These are phyloP conservation scores for Spongispora temasekensis DNA, from an alignment of 1,284 basidiomycete species.

Conservation along the genomic window DNA sequence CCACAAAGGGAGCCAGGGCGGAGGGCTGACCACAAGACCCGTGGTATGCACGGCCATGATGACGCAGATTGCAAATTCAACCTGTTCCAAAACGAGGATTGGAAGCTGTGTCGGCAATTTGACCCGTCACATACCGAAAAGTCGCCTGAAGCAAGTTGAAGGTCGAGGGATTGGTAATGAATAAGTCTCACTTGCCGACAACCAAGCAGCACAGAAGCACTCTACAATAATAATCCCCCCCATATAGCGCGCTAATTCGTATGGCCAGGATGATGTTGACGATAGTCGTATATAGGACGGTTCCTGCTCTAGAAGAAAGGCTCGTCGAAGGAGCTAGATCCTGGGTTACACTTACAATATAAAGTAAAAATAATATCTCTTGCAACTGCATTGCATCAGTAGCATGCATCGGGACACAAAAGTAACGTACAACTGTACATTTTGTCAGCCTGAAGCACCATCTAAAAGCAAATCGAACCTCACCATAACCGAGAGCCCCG, in stretches of 20 bases:
- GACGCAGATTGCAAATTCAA: constrained; percentile 17
- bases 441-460: background rate
- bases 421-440: constrained; percentile 19
- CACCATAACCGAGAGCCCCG: constrained; percentile 18
- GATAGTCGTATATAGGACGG: constrained; percentile 17
- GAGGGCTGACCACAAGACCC: constrained; percentile 17
- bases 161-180: background rate
- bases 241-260: constrained; percentile 18
- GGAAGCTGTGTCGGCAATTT: background rate
- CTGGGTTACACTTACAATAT: constrained; percentile 15
- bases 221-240: background rate
- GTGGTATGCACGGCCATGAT: constrained; percentile 19
- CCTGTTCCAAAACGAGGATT: constrained; percentile 9
- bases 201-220: constrained; percentile 18
- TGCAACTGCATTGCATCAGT: constrained; percentile 15
- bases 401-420: background rate
- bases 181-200: constrained; percentile 11
- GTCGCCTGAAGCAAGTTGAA: constrained; percentile 11
- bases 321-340: background rate
- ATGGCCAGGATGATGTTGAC: constrained; percentile 25
- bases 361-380: constrained; percentile 21
- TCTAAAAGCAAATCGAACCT: background rate
- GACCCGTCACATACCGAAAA: constrained; percentile 14
- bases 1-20: constrained; percentile 17
- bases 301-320: constrained; percentile 15